Evolutionary conservation across 768 basidiomycete species (phyloP).

Genomic region (Daedaleopsis sinensis): DNA sequence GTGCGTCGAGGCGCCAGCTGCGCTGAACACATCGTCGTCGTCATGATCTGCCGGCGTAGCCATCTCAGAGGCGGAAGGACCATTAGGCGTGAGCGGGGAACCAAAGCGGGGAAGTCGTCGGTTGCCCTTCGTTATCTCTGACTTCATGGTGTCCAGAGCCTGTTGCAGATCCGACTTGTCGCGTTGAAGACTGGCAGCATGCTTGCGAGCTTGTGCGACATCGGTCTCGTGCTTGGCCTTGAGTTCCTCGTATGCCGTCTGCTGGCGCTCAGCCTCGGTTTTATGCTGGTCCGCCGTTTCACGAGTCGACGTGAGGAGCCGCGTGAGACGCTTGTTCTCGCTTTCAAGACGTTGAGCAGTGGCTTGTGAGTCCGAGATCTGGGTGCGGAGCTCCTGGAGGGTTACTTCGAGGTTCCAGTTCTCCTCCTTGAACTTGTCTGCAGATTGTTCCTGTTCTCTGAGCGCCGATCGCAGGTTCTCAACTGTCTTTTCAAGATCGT

Average conservation of each 20-base stretch:
- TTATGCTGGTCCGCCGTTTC: slow-evolving; percentile 85
- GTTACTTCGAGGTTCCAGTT: slow-evolving; percentile 99
- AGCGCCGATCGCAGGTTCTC: slow-evolving; percentile 76
- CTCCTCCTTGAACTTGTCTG: slow-evolving; percentile 96
- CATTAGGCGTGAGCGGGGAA: slow-evolving; percentile 74
- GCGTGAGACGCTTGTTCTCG: slow-evolving; percentile 82
- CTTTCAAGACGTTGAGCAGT: slow-evolving; percentile 71
- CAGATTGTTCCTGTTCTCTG: slow-evolving; percentile 70
- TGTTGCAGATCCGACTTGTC: slow-evolving; percentile 93
- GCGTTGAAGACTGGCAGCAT: slow-evolving; percentile 82
- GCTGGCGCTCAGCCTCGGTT: slow-evolving; percentile 78
- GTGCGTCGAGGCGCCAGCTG: slow-evolving; percentile 61
- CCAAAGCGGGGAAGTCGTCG: slow-evolving; percentile 66
- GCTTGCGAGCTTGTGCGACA: slow-evolving; percentile 87
- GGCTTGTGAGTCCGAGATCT: slow-evolving; percentile 67
- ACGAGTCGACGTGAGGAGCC: slow-evolving; percentile 69
- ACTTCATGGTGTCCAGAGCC: slow-evolving; percentile 74
- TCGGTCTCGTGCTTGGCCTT: slow-evolving; percentile 95
- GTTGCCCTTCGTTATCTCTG: slow-evolving; percentile 67
- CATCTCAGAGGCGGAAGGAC: slow-evolving; percentile 29
- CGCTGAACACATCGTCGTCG: slow-evolving; percentile 68
- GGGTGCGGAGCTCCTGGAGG: slow-evolving; percentile 81
- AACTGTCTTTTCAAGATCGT: slow-evolving; percentile 79
- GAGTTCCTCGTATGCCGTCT: slow-evolving; percentile 65
- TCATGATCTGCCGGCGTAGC: slow-evolving; percentile 61